Conservation (phyloP, 2,329 filamentous ascomycete genomes). For the Chaetomium olivaceum region DNA sequence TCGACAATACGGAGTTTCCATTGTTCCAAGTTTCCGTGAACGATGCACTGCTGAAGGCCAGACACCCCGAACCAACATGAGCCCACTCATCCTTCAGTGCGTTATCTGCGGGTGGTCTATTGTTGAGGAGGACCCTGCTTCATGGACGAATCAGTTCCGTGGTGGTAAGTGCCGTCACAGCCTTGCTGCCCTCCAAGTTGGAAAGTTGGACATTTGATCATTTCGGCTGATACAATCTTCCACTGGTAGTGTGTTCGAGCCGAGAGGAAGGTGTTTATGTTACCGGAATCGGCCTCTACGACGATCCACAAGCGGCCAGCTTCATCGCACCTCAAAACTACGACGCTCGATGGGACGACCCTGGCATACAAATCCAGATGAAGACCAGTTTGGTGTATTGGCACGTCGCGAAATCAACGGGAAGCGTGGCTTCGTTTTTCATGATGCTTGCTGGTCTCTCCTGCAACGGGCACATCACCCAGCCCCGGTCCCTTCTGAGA, state of each 20-base stretch:
- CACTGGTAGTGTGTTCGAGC: background rate
- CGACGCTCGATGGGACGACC: slow-evolving; percentile 10
- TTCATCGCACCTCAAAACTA: slow-evolving; percentile 5
- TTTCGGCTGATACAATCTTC: background rate
- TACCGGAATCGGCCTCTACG: slow-evolving; percentile 8
- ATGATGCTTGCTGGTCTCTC: slow-evolving; percentile 12
- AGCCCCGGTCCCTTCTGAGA: background rate
- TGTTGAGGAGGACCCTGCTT: background rate
- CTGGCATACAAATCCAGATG: background rate
- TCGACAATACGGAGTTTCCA: background rate
- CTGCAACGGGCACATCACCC: background rate
- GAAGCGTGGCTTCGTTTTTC: slow-evolving; percentile 7
- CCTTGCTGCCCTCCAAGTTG: background rate
- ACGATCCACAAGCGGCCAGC: background rate
- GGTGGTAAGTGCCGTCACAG: background rate
- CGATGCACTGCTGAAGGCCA: background rate
- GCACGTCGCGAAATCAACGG: background rate
- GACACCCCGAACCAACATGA: background rate
- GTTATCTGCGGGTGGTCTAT: background rate
- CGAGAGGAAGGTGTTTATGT: background rate
- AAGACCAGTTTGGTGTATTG: background rate
- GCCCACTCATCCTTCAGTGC: background rate
- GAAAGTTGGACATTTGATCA: too few relatives aligned
- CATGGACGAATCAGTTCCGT: background rate
- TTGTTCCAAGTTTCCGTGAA: background rate